These are phyloP conservation scores for Hypericum androsaemum DNA, from an alignment of 345 rosid genomes.

Conservation along the genomic window DNA sequence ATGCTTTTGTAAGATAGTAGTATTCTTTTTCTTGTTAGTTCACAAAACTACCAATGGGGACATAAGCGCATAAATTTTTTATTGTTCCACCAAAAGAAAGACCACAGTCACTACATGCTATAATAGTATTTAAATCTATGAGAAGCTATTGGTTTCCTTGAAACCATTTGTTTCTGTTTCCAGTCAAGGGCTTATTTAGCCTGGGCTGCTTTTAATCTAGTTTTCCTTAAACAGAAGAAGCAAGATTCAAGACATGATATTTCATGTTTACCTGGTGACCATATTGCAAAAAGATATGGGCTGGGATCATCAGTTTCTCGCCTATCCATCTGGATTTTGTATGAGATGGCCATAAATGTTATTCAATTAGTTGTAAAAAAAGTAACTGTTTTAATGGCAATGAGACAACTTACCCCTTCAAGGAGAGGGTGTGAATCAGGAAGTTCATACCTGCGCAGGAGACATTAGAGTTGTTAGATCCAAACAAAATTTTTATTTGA, in stretches of 20 bases:
- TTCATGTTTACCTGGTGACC: constrained; percentile 77
- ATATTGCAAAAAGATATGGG: constrained; percentile 81
- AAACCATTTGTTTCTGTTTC: no score
- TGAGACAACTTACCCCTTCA: constrained; percentile 40
- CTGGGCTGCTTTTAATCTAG: no score
- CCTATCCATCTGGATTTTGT: constrained; percentile 46
- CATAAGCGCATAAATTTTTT: no score
- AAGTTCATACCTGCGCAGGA: constrained; percentile 66
- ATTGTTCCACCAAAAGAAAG: no score
- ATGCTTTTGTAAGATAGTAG: no score
- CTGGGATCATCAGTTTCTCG: constrained; percentile 78
- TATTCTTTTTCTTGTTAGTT: not conserved
- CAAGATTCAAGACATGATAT: no score
- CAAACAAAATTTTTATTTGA: not conserved
- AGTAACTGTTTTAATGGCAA: constrained; percentile 3
- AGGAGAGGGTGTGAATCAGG: constrained; percentile 88
- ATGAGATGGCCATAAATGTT: constrained; percentile 14
- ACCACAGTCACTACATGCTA: no score
- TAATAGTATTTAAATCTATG: no score
- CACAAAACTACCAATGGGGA: not conserved
- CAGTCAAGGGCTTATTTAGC: no score
- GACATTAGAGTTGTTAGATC: constrained; percentile 12
- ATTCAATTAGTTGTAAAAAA: constrained; percentile 2
- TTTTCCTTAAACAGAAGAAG: no score
- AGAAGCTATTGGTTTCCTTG: no score